Evolutionary conservation across 176 grass and related monocot species (phyloP), one percentile per base, ranked within the genome.

Genomic region (Saccharum officinarum): DNA sequence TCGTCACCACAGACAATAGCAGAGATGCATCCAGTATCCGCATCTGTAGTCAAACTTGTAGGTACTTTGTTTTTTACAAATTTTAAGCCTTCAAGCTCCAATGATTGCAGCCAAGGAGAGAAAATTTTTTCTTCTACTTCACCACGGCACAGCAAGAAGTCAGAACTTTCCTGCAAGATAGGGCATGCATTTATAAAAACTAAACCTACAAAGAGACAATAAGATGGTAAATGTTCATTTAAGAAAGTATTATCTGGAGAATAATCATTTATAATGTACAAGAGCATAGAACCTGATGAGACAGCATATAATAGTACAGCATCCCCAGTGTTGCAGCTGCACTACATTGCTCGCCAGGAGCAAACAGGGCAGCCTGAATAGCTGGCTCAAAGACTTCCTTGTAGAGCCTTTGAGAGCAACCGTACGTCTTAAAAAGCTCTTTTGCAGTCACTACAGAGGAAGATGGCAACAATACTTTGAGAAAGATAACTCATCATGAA

Each of bases 241-340:
- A 57, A 44, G 25, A 85, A 41, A 74, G 16, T 40, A 80, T 79
- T 22, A 36, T 72, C 52, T 75, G 46, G 34, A 66, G 33, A 79
- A 67, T 17, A 17, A 55, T 10, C 9, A 64, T 47, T 85, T 39
- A 20, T 62, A 6, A 71, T 30, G 31, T 31, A 25, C 31, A 67
- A 86, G 26, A 83, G 67, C 23, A 84, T 22, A 66, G 18, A 52
- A 97, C 92, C 95, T 97, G 95, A 88, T 90, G 95, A 73, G 92
- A 94, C 70, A 97, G 77, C 70, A 94, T 74, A 80, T 97, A 97
- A 77, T 97, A 97, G 62, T 94, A 93, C 75, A 97, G 41, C 90
- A 97, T 92, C 31, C 88, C 92, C 73, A 94, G 86, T 84, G 92
- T 94, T 28, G 88, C 92, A 86, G 90, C 88, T 44, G 92, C 95